A percentile compares a stretch with the other conserved stretches of the same genome.
phyloP scores from a whole-genome alignment of 768 basidiomycete genomes.

The Pleurotus pulmonarius region DNA sequence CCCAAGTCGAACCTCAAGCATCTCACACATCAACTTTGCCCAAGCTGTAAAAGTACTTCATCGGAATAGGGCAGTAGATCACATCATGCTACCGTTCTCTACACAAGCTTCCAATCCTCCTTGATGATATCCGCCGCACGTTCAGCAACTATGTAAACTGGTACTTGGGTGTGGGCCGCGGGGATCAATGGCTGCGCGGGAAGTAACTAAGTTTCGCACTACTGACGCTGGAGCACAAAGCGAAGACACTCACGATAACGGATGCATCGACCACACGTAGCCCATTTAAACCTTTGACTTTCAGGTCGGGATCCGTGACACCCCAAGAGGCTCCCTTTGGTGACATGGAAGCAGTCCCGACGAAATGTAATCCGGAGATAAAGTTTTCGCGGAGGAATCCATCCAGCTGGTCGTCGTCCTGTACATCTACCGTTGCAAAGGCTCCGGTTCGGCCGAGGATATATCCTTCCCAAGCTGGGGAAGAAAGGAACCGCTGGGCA shows the following conservation, averaged over 20 bases:
- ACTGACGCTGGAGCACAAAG: neutral
- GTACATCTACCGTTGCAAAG: slow-evolving; percentile 2
- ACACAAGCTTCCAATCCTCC: neutral
- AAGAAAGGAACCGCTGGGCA: slow-evolving; percentile 17
- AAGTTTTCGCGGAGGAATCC: slow-evolving; percentile 13
- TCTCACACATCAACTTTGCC: too few species aligned
- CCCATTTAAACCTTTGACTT: slow-evolving; percentile 22
- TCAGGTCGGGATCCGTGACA: slow-evolving; percentile 28
- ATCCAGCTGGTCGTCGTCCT: slow-evolving; percentile 8
- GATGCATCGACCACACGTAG: slow-evolving; percentile 32
- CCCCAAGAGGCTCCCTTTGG: slow-evolving; percentile 17
- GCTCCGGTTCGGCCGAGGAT: slow-evolving; percentile 10
- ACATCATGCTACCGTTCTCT: too few species aligned
- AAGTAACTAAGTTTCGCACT: neutral
- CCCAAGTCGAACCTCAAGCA: too few species aligned
- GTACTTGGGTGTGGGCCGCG: slow-evolving; percentile 17
- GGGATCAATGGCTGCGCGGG: slow-evolving; percentile 18
- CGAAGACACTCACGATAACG: slow-evolving; percentile 15
- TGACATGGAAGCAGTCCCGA: slow-evolving; percentile 24
- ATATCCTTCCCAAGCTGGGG: slow-evolving; percentile 16
- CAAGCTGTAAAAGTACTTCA: too few species aligned
- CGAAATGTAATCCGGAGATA: slow-evolving; percentile 15
- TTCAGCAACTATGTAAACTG: slow-evolving; percentile 19
- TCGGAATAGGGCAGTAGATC: too few species aligned
- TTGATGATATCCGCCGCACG: slow-evolving; percentile 10